These are phyloP conservation scores for Silybum marianum DNA, from an alignment of 129 eudicot species.

Conservation along the genomic window DNA sequence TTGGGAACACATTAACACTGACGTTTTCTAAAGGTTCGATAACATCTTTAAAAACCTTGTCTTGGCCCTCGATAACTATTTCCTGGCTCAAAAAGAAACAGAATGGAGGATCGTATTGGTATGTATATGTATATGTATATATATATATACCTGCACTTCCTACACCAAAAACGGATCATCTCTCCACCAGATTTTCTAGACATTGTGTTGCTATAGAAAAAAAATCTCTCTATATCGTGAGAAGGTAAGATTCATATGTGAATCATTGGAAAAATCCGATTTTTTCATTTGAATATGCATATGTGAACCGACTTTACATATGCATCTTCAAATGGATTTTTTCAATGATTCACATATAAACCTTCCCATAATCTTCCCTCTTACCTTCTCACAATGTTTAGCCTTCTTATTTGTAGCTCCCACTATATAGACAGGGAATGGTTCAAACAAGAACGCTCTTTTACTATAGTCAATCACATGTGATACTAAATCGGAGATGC, in stretches of 20 bases:
- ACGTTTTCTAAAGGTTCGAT: slow-evolving; percentile 95
- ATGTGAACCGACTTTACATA: neutral
- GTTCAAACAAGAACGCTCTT: too few relatives aligned
- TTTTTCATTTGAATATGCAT: neutral
- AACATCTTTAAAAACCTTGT: slow-evolving; percentile 93
- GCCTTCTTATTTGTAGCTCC: neutral
- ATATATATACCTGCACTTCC: too few relatives aligned
- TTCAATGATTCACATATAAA: neutral
- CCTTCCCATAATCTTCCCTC: neutral
- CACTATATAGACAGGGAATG: too few relatives aligned
- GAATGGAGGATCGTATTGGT: neutral
- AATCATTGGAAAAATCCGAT: neutral
- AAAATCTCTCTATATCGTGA: too few relatives aligned
- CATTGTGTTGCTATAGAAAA: too few relatives aligned
- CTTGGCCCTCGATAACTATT: slow-evolving; percentile 83
- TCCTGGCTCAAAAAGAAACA: slow-evolving; percentile 53
- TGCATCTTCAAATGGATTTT: neutral
- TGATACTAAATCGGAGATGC: too few relatives aligned
- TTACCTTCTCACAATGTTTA: neutral
- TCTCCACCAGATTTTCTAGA: too few relatives aligned
- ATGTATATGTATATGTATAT: too few relatives aligned
- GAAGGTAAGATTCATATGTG: neutral
- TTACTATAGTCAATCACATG: too few relatives aligned
- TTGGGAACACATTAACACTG: slow-evolving; percentile 79
- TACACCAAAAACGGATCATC: too few relatives aligned